Percentiles rank a stretch among this genome's conserved stretches.
These are phyloP conservation scores for Nakazawaea ernobii DNA, from an alignment of 805 yeast genomes.

Conservation along the genomic window DNA sequence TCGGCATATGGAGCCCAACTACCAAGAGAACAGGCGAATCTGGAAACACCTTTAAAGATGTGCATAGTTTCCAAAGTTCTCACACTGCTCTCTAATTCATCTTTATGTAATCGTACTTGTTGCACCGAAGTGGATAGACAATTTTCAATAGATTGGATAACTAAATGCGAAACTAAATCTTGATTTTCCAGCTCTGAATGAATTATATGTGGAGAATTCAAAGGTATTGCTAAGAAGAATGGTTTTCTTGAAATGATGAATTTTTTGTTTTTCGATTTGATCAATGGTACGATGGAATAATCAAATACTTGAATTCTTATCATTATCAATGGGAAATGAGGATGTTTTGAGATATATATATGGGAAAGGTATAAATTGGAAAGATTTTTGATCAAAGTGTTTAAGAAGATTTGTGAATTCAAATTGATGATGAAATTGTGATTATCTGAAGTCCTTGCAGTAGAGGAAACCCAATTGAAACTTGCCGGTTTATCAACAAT, in stretches of 20 bases:
- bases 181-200: conserved; percentile 39
- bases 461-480: conserved; percentile 43
- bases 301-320: conserved; percentile 70
- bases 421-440: conserved; percentile 29
- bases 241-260: conserved; percentile 50
- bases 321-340: conserved; percentile 51
- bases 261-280: conserved; percentile 12
- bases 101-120: conserved; percentile 33
- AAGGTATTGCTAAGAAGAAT: conserved; percentile 60
- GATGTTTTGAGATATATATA: conserved; percentile 62
- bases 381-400: conserved; percentile 40
- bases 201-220: conserved; percentile 59
- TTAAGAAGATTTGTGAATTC: conserved; percentile 47
- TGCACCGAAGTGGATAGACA: conserved; percentile 41
- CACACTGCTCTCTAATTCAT: conserved; percentile 28
- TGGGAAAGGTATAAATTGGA: conserved; percentile 53
- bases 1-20: conserved; percentile 73
- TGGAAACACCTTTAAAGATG: conserved; percentile 53
- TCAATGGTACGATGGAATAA: conserved; percentile 17
- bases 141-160: conserved; percentile 55
- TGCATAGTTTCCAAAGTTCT: conserved; percentile 50
- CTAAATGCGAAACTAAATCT: conserved; percentile 43
- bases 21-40: conserved; percentile 59
- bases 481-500: conserved; percentile 52
- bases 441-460: conserved; percentile 29